A percentile compares a stretch with the other conserved stretches of the same genome.
Evolutionary conservation across 2,329 filamentous ascomycete genomes (phyloP).

Genomic region (Venturia carpophila): DNA sequence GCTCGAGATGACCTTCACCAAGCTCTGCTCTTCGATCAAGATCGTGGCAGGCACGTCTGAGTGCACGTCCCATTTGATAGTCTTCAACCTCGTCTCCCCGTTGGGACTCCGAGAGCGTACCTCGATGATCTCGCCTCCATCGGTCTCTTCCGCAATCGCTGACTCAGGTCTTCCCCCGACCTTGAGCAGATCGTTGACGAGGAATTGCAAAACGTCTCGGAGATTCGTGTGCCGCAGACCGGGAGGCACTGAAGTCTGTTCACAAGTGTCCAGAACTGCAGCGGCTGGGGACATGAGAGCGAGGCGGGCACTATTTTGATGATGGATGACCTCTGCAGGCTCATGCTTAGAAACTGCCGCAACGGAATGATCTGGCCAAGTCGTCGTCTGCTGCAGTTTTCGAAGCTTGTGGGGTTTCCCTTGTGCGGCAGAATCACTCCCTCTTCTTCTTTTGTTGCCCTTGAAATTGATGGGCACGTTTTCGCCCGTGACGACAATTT

Average conservation of each 20-base stretch:
- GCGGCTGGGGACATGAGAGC: neutral
- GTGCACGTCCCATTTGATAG: conserved; percentile 44
- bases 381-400: neutral
- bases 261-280: conserved; percentile 29
- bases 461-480: conserved; percentile 33
- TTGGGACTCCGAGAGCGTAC: conserved; percentile 38
- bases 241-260: conserved; percentile 30
- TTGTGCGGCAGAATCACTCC: conserved; percentile 26
- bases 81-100: conserved; percentile 39
- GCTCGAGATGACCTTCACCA: conserved; percentile 56
- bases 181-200: conserved; percentile 46
- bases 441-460: conserved; percentile 38
- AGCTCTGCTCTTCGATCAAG: conserved; percentile 54
- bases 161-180: conserved; percentile 46
- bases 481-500: conserved; percentile 38
- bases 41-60: conserved; percentile 46
- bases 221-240: conserved; percentile 42
- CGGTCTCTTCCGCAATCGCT: conserved; percentile 40
- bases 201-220: conserved; percentile 43
- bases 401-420: neutral
- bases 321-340: neutral
- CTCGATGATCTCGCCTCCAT: conserved; percentile 43
- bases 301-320: neutral
- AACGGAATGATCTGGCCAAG: neutral
- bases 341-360: neutral